A percentile compares a stretch with the other conserved stretches of the same genome.
Evolutionary conservation across 2,329 filamentous ascomycete genomes (phyloP).

Genomic region (Pseudodiploospora longispora): DNA sequence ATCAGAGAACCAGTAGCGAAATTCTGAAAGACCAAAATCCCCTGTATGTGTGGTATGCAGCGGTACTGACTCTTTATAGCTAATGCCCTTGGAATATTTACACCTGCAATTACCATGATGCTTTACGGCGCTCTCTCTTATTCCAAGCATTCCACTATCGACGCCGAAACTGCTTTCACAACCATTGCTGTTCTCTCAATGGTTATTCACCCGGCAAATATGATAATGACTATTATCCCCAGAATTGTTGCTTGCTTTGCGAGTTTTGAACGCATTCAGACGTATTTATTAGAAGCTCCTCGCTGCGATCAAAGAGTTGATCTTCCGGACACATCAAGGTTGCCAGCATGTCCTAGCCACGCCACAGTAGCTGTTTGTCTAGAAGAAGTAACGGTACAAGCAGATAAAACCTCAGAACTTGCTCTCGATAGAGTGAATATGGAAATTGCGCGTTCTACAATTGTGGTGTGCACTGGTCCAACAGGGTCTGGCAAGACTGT

Average conservation of each 20-base stretch:
- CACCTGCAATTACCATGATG: conserved; percentile 29
- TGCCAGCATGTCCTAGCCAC: neutral
- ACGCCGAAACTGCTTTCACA: conserved; percentile 31
- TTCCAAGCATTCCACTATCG: conserved; percentile 13
- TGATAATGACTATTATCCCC: conserved; percentile 34
- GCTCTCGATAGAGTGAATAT: conserved; percentile 13
- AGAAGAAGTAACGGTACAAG: conserved; percentile 1
- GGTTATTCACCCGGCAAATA: conserved; percentile 34
- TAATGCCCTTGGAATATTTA: conserved; percentile 34
- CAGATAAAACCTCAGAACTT: neutral
- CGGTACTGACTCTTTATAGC: conserved; percentile 16
- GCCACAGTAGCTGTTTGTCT: neutral
- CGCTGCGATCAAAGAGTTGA: neutral
- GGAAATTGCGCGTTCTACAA: conserved; percentile 11
- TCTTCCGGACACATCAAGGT: neutral
- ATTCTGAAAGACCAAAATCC: no score
- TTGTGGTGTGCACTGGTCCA: conserved; percentile 18
- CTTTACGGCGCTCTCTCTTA: conserved; percentile 23
- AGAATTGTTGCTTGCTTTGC: conserved; percentile 22
- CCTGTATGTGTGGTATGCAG: neutral
- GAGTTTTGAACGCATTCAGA: conserved; percentile 30
- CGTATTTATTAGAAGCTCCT: conserved; percentile 19
- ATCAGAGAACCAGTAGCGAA: neutral
- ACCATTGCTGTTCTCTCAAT: conserved; percentile 29
- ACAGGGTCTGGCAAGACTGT: conserved; percentile 21